Evolutionary conservation across 1,139 yeast genomes (phyloP), one percentile per base, ranked within the genome.

Genomic region (Zygoascus meyerae): DNA sequence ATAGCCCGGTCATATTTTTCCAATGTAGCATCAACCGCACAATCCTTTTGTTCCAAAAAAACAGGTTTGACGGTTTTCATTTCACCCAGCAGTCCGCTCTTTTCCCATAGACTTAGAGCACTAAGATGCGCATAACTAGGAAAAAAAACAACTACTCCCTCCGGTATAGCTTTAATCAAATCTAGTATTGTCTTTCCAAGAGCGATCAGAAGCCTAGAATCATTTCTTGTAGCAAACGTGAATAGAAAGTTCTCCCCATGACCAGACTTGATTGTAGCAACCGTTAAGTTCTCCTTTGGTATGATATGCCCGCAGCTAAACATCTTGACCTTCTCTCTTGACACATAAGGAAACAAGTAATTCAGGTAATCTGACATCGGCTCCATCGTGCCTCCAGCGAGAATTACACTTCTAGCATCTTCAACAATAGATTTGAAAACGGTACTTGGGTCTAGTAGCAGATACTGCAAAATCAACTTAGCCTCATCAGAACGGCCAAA

Each of bases 341-440:
- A 48, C 8, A 82, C 50, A 41, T 76, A 74, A 0, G 96, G 95
- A 46, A 89, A 79, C 34, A 90, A 67, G 52, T 75, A 77, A 28
- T 78, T 72, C 8, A 74, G 66, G 58, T 83, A 85, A 55, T 90
- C 97, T 12, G 72, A 63, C 49, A 82, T 72, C 0, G 98, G 98
- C 60, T 87, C 95, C 97, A 90, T 89, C 0, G 98, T 90, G 14
- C 98, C 98, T 33, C 98, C 98, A 9, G 96, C 95, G 5, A 90
- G 64, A 2, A 90, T 70, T 0, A 90, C 83, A 61, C 94, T 83
- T 54, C 74, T 75, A 0, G 90, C 75, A 31, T 80, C 75, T 5
- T 78, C 77, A 0, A 86, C 78, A 1, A 90, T 71, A 10, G 80
- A 82, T 50, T 73, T 72, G 60, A 90, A 87, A 2, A 79, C 70